Conservation (phyloP, 495 filamentous ascomycete species). For the Penicillium bialowiezense region DNA sequence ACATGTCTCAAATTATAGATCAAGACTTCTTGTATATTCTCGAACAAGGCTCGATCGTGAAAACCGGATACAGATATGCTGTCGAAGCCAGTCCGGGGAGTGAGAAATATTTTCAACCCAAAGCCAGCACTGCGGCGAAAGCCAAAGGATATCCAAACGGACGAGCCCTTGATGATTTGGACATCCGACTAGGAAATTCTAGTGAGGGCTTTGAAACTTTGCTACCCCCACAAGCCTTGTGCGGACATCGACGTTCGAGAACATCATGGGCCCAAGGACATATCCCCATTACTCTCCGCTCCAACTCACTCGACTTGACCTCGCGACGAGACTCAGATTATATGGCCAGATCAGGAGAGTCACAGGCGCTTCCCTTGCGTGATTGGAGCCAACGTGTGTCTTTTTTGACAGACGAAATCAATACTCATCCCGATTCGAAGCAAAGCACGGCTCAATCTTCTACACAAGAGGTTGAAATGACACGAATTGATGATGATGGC, state of each 20-base stretch:
- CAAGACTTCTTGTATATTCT: conserved; percentile 81
- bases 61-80: conserved; percentile 59
- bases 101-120: conserved; percentile 18
- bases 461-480: conserved; percentile 8
- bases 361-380: neutral
- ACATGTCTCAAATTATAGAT: conserved; percentile 73
- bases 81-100: conserved; percentile 33
- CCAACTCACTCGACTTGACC: conserved; percentile 5
- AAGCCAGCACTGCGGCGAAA: neutral
- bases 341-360: neutral
- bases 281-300: conserved; percentile 12
- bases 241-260: neutral
- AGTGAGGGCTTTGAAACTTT: conserved; percentile 7
- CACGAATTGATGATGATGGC: neutral
- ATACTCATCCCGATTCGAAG: neutral
- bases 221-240: neutral
- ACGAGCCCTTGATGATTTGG: neutral
- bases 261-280: conserved; percentile 17
- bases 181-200: neutral
- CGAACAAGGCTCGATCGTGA: conserved; percentile 64
- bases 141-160: neutral
- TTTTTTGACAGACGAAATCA: neutral
- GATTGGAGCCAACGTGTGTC: neutral
- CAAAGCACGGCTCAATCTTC: neutral
- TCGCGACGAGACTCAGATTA: neutral